Conservation (phyloP, 768 basidiomycete species). For the Calocera cornea region DNA sequence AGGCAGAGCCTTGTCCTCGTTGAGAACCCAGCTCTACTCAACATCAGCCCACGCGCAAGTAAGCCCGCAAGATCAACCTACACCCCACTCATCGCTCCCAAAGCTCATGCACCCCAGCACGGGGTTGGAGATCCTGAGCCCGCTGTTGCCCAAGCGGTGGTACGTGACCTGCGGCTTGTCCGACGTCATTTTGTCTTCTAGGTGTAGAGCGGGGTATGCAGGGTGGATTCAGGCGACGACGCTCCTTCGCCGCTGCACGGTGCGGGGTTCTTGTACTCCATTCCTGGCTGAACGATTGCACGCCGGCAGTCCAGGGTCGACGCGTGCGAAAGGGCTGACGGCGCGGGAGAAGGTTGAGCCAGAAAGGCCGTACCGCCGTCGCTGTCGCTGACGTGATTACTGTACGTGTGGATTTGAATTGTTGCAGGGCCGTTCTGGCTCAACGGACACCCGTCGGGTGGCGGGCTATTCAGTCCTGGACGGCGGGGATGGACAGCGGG, state of each 20-base stretch:
- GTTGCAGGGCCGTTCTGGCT: too few relatives aligned
- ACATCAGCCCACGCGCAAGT: background rate
- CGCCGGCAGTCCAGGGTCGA: background rate
- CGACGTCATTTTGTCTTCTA: background rate
- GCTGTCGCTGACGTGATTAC: too few relatives aligned
- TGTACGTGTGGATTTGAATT: too few relatives aligned
- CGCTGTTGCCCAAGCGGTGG: slow-evolving; percentile 18
- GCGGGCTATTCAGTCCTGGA: too few relatives aligned
- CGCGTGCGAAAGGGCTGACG: background rate
- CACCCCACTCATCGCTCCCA: background rate
- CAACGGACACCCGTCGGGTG: too few relatives aligned
- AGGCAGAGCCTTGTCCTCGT: slow-evolving; percentile 19
- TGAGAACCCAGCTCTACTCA: slow-evolving; percentile 13
- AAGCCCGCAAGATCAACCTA: background rate
- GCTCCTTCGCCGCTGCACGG: background rate
- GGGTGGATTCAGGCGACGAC: background rate
- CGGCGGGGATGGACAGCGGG: too few relatives aligned
- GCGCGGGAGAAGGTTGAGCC: background rate
- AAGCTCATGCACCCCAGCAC: slow-evolving; percentile 20
- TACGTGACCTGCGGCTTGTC: slow-evolving; percentile 1
- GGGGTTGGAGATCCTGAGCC: slow-evolving; percentile 24
- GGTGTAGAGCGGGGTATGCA: too few relatives aligned
- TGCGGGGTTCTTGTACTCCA: slow-evolving; percentile 2
- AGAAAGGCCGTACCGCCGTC: background rate
- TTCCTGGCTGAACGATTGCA: background rate